Evolutionary conservation across 352 stramenopile genomes (phyloP).

Genomic region (Phytophthora brassicae): DNA sequence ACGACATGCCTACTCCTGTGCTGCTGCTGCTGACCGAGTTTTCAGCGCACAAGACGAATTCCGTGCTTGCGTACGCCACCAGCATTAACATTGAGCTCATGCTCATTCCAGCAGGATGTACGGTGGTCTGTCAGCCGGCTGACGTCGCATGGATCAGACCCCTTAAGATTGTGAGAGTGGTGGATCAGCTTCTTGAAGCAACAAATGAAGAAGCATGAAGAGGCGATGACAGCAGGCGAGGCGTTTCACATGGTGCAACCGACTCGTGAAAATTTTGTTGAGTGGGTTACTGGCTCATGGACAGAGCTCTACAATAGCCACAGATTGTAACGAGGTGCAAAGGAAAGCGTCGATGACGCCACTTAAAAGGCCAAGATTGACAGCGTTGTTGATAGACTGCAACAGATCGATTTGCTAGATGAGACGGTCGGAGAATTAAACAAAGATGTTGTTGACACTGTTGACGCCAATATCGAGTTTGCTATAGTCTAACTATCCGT

Average conservation of each 20-base stretch:
- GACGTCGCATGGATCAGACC: slow-evolving; percentile 2
- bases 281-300: neutral
- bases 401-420: neutral
- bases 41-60: neutral
- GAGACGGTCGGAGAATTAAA: neutral
- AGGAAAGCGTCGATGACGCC: neutral
- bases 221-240: neutral
- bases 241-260: neutral
- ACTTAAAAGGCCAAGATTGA: neutral
- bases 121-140: slow-evolving; percentile 1
- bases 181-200: neutral
- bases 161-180: neutral
- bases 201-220: neutral
- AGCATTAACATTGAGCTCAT: slow-evolving; percentile 3
- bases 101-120: neutral
- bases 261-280: neutral
- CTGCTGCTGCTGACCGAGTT: slow-evolving; percentile 11
- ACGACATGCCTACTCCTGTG: neutral
- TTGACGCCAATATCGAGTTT: neutral
- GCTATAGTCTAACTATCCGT: neutral
- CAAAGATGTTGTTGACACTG: neutral
- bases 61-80: neutral
- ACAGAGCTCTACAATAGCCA: neutral
- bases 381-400: neutral
- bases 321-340: neutral